Conservation (phyloP, 2,329 filamentous ascomycete species). For the Clonostachys byssicola region DNA sequence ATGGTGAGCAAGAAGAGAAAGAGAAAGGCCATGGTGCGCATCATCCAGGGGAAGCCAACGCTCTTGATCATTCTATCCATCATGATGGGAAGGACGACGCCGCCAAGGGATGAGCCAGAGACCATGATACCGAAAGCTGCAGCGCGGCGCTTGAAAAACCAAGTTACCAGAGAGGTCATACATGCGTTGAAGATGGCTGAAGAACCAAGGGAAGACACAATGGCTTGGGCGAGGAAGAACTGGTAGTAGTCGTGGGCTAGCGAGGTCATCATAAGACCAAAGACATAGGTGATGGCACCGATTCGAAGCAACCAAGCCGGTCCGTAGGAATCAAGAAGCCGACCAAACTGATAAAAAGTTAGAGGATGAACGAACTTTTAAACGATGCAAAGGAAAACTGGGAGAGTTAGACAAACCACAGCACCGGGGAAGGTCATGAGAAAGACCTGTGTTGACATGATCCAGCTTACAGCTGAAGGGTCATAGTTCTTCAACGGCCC, state of each 20-base stretch:
- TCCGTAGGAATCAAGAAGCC: slow-evolving; percentile 61
- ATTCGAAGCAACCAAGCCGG: slow-evolving; percentile 50
- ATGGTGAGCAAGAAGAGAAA: slow-evolving; percentile 31
- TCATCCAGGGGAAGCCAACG: slow-evolving; percentile 43
- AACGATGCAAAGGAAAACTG: neutral
- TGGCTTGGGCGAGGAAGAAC: slow-evolving; percentile 34
- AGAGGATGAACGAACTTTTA: neutral
- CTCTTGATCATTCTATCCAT: slow-evolving; percentile 44
- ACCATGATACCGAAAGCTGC: slow-evolving; percentile 49
- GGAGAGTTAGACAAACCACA: slow-evolving; percentile 23
- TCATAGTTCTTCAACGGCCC: slow-evolving; percentile 41
- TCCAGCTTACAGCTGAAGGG: slow-evolving; percentile 54
- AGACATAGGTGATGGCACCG: slow-evolving; percentile 53
- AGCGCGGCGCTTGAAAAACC: slow-evolving; percentile 48
- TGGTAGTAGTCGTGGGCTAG: slow-evolving; percentile 40
- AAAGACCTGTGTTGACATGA: slow-evolving; percentile 49
- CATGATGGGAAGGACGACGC: slow-evolving; percentile 57
- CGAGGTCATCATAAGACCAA: slow-evolving; percentile 62
- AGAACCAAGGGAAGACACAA: slow-evolving; percentile 34
- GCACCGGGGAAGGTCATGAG: slow-evolving; percentile 43
- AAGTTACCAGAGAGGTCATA: slow-evolving; percentile 38
- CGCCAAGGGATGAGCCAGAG: slow-evolving; percentile 50
- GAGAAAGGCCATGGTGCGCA: slow-evolving; percentile 40
- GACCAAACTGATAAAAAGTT: slow-evolving; percentile 38
- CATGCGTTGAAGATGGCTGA: slow-evolving; percentile 35